Evolutionary conservation across 495 filamentous ascomycete species (phyloP), one percentile per base, ranked within the genome.

Genomic region (Hypoxylon fuscum): DNA sequence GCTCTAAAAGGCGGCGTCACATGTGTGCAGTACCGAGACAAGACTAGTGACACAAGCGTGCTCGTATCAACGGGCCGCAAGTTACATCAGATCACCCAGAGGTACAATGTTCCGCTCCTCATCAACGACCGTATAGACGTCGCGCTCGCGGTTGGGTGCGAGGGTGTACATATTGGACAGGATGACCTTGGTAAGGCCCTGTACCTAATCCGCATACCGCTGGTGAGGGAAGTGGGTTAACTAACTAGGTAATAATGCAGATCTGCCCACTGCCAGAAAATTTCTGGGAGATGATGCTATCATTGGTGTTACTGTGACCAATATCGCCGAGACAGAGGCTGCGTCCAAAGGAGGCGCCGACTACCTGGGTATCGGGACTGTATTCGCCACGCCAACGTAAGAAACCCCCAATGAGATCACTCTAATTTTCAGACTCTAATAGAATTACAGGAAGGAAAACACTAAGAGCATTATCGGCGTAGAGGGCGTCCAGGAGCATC

Each of bases 71-170:
- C 81, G 23, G 93, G 85, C n/a, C 80, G 78, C 59, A 80, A 77
- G 61, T 79, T 97, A 32, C 91, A 93, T 72, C 65, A 79, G 10
- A 77, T 96, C 42, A 93, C 91, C 9, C 74, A 76, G 59, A 75
- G 67, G n/a, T 79, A 89, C 64, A 76, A 81, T 14, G 86, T 97
- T 0, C 95, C 94, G 22, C 81, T 98, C 44, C 76, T 98, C 32
- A 93, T 98, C 76, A 97, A 98, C 71, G 95, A 98, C 74, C 89
- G 93, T n/a, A 82, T 96, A 4, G 93, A 96, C 77, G 90, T 98
- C 14, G 93, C 92, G 18, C 79, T 95, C 22, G 95, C 91, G 12
- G 83, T 90, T 38, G 89, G 87, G 5, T 93, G 88, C 34, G 94
- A 97, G 71, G 95, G 95, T 40, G 90, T 97, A 11, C 94, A 98